phyloP scores from a whole-genome alignment of 2,329 filamentous ascomycete genomes.

The Pyrenophora teres region DNA sequence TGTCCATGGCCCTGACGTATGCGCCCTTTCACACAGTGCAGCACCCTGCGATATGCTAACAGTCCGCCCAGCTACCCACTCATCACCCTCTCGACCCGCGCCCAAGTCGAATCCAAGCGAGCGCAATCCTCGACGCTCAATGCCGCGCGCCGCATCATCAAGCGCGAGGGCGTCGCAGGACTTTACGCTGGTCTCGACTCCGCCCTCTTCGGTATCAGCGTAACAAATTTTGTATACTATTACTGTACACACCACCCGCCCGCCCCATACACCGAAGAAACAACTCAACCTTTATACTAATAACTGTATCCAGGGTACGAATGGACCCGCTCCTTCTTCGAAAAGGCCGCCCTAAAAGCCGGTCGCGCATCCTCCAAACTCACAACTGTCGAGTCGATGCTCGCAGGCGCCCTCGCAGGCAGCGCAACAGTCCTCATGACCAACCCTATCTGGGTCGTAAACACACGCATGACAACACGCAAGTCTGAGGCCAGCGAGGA shows the following conservation, averaged over 20 bases:
- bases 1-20: slow-evolving; percentile 95
- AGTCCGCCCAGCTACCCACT: slow-evolving; percentile 74
- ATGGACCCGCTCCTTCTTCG: slow-evolving; percentile 89
- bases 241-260: slow-evolving; percentile 66
- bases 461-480: slow-evolving; percentile 95
- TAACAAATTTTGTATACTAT: slow-evolving; percentile 99
- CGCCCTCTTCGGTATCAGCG: slow-evolving; percentile 93
- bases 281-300: slow-evolving; percentile 1
- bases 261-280: neutral
- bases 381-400: slow-evolving; percentile 90
- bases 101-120: slow-evolving; percentile 95
- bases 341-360: slow-evolving; percentile 71
- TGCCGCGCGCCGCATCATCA: slow-evolving; percentile 83
- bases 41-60: slow-evolving; percentile 10
- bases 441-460: slow-evolving; percentile 99
- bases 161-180: slow-evolving; percentile 85
- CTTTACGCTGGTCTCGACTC: slow-evolving; percentile 93
- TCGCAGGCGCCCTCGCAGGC: slow-evolving; percentile 90
- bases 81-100: slow-evolving; percentile 95
- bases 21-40: slow-evolving; percentile 22
- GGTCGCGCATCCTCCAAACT: slow-evolving; percentile 79
- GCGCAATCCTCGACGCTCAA: slow-evolving; percentile 83
- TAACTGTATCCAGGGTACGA: slow-evolving; percentile 71
- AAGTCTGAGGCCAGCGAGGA: slow-evolving; percentile 61
- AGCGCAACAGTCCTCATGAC: slow-evolving; percentile 93